These are phyloP conservation scores for Cucumis hystrix DNA, from an alignment of 306 rosid genomes.

Conservation along the genomic window DNA sequence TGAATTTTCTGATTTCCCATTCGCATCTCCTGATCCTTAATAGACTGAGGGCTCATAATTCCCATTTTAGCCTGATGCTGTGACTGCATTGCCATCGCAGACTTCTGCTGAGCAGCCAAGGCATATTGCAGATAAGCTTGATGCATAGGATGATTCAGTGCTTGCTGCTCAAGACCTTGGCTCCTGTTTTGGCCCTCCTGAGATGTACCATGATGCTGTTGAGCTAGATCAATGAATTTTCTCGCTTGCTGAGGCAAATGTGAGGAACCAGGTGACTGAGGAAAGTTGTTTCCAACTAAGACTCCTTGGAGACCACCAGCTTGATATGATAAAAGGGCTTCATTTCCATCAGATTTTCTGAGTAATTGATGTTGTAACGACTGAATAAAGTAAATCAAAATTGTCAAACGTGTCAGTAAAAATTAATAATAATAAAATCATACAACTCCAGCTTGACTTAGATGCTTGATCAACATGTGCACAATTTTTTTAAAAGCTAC, in stretches of 20 bases:
- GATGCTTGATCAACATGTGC: slow-evolving; percentile 3
- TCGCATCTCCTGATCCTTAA: slow-evolving; percentile 73
- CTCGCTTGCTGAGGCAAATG: slow-evolving; percentile 72
- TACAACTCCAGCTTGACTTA: not conserved
- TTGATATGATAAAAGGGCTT: slow-evolving; percentile 62
- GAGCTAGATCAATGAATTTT: slow-evolving; percentile 53
- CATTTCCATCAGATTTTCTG: slow-evolving; percentile 82
- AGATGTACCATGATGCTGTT: slow-evolving; percentile 51
- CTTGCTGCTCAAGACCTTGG: slow-evolving; percentile 71
- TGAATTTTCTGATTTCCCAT: slow-evolving; percentile 67
- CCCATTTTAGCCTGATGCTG: slow-evolving; percentile 80
- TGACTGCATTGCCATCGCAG: slow-evolving; percentile 64
- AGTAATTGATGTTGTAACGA: slow-evolving; percentile 66
- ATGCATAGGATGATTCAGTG: slow-evolving; percentile 52
- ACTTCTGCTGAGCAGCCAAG: slow-evolving; percentile 60
- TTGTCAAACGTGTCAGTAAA: not conserved
- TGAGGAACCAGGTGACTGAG: slow-evolving; percentile 45
- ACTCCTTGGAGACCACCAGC: slow-evolving; percentile 60
- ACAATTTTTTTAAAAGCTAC: not conserved
- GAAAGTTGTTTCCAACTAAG: slow-evolving; percentile 40
- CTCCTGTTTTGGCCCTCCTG: slow-evolving; percentile 59
- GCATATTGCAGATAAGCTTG: slow-evolving; percentile 84
- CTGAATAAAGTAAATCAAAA: slow-evolving; percentile 26
- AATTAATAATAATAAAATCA: not conserved
- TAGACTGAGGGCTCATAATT: slow-evolving; percentile 42